Conservation (phyloP, 495 filamentous ascomycete genomes). For the Podospora tetraspora region DNA sequence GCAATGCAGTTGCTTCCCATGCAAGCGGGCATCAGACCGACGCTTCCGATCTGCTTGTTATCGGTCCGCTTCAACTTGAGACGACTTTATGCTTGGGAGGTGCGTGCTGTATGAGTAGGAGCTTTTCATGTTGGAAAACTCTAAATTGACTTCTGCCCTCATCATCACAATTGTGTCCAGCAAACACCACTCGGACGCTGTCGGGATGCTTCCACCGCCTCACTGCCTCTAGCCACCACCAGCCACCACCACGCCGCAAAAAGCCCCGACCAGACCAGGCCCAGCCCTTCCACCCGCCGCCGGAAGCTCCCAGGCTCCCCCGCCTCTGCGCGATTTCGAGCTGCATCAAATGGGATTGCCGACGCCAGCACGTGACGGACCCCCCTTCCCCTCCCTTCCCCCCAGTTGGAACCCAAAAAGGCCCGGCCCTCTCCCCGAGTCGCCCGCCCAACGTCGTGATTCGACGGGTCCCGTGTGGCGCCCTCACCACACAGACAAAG, state of each 20-base stretch:
- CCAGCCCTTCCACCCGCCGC: background rate
- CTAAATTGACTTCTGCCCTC: no score
- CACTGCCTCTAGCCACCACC: background rate
- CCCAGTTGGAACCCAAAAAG: background rate
- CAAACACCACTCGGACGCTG: no score
- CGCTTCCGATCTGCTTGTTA: no score
- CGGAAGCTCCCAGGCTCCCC: conserved; percentile 8
- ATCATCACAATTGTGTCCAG: no score
- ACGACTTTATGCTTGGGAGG: no score
- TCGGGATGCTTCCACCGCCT: no score
- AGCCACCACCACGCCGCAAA: background rate
- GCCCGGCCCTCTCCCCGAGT: background rate
- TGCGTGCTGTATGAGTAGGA: no score
- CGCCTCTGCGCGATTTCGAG: conserved; percentile 10
- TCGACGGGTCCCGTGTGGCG: background rate
- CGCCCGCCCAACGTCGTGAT: background rate
- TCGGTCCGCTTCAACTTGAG: no score
- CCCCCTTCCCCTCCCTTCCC: background rate
- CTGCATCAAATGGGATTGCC: conserved; percentile 3
- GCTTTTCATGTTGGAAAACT: no score
- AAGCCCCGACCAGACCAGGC: background rate
- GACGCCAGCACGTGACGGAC: conserved; percentile 12
- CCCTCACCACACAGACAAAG: background rate
- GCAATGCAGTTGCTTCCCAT: no score
- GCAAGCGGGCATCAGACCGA: no score